Percentiles rank a stretch among this genome's conserved stretches.
These are phyloP conservation scores for Mucor mucedo DNA, from an alignment of 371 early-diverging fungal genomes.

Conservation along the genomic window DNA sequence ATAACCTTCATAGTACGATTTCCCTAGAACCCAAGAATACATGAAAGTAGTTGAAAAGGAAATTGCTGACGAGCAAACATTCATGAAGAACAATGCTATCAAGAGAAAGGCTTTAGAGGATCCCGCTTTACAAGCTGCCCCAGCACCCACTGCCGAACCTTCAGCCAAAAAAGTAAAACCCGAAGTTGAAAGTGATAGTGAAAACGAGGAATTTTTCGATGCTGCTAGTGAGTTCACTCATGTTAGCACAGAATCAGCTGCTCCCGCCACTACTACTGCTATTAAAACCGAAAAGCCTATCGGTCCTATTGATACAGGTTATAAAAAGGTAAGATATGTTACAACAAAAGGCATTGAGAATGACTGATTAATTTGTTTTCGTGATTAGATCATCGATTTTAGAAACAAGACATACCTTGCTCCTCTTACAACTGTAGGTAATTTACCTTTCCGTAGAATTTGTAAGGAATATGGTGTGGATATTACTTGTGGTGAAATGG, in stretches of 20 bases:
- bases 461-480: conserved; percentile 95
- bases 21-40: conserved; percentile 51
- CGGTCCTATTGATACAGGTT: conserved; percentile 49
- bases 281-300: conserved; percentile 32
- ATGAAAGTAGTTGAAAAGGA: conserved; percentile 47
- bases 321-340: conserved; percentile 37
- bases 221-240: conserved; percentile 29
- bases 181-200: conserved; percentile 18
- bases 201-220: conserved; percentile 31
- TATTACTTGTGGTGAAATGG: conserved; percentile 98
- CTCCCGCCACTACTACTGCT: not conserved
- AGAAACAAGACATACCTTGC: conserved; percentile 93
- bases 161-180: conserved; percentile 16
- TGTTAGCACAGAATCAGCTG: conserved; percentile 16
- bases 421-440: conserved; percentile 88
- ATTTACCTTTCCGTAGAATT: conserved; percentile 94
- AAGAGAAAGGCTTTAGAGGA: conserved; percentile 33
- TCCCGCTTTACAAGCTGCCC: conserved; percentile 1
- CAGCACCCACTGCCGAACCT: conserved; percentile 10
- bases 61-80: conserved; percentile 32
- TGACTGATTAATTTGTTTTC: too few relatives aligned
- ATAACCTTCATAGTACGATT: conserved; percentile 39
- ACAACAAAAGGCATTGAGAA: too few relatives aligned
- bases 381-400: conserved; percentile 70
- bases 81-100: conserved; percentile 31